Conservation (phyloP, 2,329 filamentous ascomycete species). For the Coniella vitis region DNA sequence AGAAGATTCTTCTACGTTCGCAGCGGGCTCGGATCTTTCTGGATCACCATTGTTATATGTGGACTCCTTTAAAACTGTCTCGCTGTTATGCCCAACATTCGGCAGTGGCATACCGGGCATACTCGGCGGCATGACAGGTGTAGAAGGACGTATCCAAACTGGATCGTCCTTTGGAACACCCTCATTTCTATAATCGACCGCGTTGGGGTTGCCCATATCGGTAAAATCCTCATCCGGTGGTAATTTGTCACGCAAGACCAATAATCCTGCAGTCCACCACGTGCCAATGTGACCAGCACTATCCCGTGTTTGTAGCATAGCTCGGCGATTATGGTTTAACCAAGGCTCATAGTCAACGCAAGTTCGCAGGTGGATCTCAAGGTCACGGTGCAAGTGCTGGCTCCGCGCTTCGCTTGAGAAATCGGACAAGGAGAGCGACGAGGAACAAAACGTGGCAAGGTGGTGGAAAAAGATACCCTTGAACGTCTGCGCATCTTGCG, state of each 20-base stretch:
- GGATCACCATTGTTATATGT: no score
- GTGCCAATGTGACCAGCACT: constrained; percentile 14
- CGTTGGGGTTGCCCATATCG: constrained; percentile 7
- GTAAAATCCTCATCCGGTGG: constrained; percentile 8
- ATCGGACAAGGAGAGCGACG: constrained; percentile 38
- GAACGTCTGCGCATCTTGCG: constrained; percentile 81
- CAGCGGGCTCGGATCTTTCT: no score
- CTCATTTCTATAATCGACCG: constrained; percentile 16
- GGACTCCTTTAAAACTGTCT: not conserved
- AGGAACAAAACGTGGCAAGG: constrained; percentile 68
- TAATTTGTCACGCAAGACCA: constrained; percentile 8
- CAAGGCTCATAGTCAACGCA: constrained; percentile 10
- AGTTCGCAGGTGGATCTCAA: constrained; percentile 10
- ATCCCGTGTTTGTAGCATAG: constrained; percentile 13
- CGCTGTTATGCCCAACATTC: not conserved
- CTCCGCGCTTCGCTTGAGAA: constrained; percentile 17
- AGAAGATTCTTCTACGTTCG: not conserved
- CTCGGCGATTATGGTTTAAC: constrained; percentile 14
- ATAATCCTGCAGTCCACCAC: constrained; percentile 18
- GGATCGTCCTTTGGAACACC: constrained; percentile 14
- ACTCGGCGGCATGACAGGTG: constrained; percentile 7
- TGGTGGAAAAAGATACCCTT: constrained; percentile 96
- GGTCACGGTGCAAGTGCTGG: constrained; percentile 3
- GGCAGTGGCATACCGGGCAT: constrained; percentile 1
- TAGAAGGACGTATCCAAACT: constrained; percentile 6